These are phyloP conservation scores for Fusarium sp. DNA, from an alignment of 2,329 filamentous ascomycete species.

Conservation along the genomic window DNA sequence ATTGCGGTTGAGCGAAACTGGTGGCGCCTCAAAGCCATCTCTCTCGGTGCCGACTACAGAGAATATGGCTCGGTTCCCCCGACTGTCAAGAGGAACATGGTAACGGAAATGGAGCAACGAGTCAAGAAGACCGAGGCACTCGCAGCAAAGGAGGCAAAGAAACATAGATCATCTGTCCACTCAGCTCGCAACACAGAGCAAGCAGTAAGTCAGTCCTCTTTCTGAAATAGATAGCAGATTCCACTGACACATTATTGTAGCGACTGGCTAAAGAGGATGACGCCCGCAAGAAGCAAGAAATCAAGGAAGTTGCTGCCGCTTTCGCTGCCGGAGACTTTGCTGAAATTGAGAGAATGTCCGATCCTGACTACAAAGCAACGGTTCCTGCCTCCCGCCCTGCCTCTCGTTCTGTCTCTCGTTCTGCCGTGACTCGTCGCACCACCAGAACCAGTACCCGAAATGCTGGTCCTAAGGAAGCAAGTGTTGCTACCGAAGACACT, in stretches of 20 bases:
- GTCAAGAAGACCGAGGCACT: not conserved
- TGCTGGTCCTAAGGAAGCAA: not conserved
- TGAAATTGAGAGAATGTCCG: not conserved
- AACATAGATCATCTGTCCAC: not conserved
- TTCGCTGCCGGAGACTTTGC: not conserved
- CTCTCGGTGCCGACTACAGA: slow-evolving; percentile 39
- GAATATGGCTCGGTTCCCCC: slow-evolving; percentile 42
- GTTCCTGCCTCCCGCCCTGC: not conserved
- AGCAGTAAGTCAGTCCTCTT: slow-evolving; percentile 13
- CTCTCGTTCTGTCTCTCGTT: not conserved
- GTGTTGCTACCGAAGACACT: not conserved
- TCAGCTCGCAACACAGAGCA: slow-evolving; percentile 5
- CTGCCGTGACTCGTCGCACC: not conserved
- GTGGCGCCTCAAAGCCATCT: slow-evolving; percentile 46
- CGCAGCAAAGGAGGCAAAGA: not conserved
- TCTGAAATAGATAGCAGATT: not conserved
- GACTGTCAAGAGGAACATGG: slow-evolving; percentile 38
- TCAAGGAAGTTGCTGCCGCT: not conserved
- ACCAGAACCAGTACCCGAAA: not conserved
- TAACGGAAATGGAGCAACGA: slow-evolving; percentile 28
- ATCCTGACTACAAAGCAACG: not conserved
- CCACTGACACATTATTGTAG: slow-evolving; percentile 10
- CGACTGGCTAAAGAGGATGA: slow-evolving; percentile 1
- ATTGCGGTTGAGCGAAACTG: slow-evolving; percentile 46
- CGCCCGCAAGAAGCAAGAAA: not conserved